phyloP scores from a whole-genome alignment of 2,329 filamentous ascomycete genomes.

The Colletotrichum navitas region DNA sequence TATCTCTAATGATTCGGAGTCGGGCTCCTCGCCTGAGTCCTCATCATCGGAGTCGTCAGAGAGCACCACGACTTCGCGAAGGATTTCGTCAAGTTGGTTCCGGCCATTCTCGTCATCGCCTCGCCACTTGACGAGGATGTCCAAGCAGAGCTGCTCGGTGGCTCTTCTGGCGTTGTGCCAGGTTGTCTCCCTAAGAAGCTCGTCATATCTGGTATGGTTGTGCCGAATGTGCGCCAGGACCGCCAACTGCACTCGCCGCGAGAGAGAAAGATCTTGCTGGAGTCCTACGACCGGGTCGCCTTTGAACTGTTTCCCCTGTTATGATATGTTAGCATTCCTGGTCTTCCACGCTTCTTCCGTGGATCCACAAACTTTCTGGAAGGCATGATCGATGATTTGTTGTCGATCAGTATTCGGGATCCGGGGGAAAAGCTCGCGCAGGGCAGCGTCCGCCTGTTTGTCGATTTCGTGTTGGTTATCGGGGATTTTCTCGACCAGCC shows the following conservation, averaged over 20 bases:
- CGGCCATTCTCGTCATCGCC: slow-evolving; percentile 77
- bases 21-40: slow-evolving; percentile 52
- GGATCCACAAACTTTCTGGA: slow-evolving; percentile 66
- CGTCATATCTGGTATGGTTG: slow-evolving; percentile 75
- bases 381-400: slow-evolving; percentile 72
- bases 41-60: slow-evolving; percentile 65
- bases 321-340: slow-evolving; percentile 31
- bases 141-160: slow-evolving; percentile 71
- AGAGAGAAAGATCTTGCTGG: slow-evolving; percentile 66
- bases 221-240: slow-evolving; percentile 76
- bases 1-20: slow-evolving; percentile 49
- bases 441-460: slow-evolving; percentile 70
- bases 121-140: slow-evolving; percentile 78
- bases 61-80: slow-evolving; percentile 75
- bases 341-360: neutral
- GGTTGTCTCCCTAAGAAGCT: slow-evolving; percentile 68
- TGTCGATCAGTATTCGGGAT: slow-evolving; percentile 75
- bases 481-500: slow-evolving; percentile 66
- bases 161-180: slow-evolving; percentile 72
- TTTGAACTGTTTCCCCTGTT: slow-evolving; percentile 63
- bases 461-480: slow-evolving; percentile 71
- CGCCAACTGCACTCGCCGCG: slow-evolving; percentile 73
- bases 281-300: slow-evolving; percentile 70
- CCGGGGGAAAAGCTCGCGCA: slow-evolving; percentile 73
- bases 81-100: slow-evolving; percentile 75